Evolutionary conservation across 2,329 filamentous ascomycete species (phyloP).

Genomic region (Ploettnerulaceae sp.): DNA sequence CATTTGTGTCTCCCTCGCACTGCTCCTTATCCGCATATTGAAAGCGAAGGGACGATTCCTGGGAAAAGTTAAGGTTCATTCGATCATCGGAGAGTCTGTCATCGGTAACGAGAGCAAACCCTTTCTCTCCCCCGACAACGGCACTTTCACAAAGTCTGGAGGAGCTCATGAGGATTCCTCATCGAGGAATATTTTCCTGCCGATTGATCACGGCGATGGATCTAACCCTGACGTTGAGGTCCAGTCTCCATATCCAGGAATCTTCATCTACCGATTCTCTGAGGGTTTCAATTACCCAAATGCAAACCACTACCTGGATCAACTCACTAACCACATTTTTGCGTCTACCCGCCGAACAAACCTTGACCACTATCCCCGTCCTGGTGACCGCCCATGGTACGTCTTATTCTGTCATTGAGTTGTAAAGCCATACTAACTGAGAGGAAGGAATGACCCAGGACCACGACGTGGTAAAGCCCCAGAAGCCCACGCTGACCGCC

Average conservation of each 20-base stretch:
- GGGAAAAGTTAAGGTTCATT: constrained; percentile 77
- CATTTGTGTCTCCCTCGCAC: constrained; percentile 67
- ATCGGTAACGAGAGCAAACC: constrained; percentile 53
- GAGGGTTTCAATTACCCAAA: constrained; percentile 98
- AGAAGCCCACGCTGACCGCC: constrained; percentile 47
- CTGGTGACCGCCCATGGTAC: constrained; percentile 80
- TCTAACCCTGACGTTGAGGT: constrained; percentile 80
- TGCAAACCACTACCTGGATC: constrained; percentile 80
- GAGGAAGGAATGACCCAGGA: constrained; percentile 67
- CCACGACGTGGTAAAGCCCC: constrained; percentile 51
- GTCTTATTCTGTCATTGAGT: not conserved
- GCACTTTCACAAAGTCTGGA: constrained; percentile 33
- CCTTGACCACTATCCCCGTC: constrained; percentile 55
- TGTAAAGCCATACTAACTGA: not conserved
- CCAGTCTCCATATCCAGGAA: constrained; percentile 78
- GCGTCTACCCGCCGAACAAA: constrained; percentile 72
- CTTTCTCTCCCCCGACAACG: constrained; percentile 49
- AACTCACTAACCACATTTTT: constrained; percentile 65
- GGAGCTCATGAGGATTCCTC: constrained; percentile 39
- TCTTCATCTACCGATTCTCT: constrained; percentile 93
- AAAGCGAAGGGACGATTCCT: constrained; percentile 81
- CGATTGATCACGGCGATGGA: constrained; percentile 81
- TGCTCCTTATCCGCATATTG: constrained; percentile 79
- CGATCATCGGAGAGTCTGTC: constrained; percentile 71
- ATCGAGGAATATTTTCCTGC: constrained; percentile 77